Evolutionary conservation across 352 stramenopile genomes (phyloP).

Genomic region (Peronosclerospora sorghi): DNA sequence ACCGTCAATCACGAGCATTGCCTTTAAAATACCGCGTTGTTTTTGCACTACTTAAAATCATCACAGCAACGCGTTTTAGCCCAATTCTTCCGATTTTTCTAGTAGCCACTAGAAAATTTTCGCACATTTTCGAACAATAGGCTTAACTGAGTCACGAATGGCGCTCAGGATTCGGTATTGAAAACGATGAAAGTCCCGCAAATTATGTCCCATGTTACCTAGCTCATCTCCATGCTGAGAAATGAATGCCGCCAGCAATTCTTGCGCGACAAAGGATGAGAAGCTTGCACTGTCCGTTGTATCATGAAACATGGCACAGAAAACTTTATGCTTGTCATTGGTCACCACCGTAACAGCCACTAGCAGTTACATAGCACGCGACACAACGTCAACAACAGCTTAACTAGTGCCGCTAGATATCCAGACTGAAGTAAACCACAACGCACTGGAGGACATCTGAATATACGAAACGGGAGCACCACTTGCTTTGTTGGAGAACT

Average conservation of each 20-base stretch:
- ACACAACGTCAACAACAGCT: constrained; percentile 7
- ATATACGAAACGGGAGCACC: constrained; percentile 87
- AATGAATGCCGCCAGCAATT: constrained; percentile 81
- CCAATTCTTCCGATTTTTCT: background rate
- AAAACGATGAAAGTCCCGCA: constrained; percentile 87
- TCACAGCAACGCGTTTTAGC: background rate
- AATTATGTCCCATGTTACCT: constrained; percentile 76
- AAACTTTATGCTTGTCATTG: constrained; percentile 84
- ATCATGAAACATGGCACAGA: constrained; percentile 88
- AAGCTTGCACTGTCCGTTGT: constrained; percentile 65
- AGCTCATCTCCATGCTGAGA: constrained; percentile 66
- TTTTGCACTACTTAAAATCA: constrained; percentile 67
- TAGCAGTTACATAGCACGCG: constrained; percentile 9
- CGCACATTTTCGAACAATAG: constrained; percentile 76
- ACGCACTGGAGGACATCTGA: constrained; percentile 67
- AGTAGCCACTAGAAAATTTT: background rate
- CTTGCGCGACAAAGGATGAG: constrained; percentile 78
- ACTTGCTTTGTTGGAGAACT: constrained; percentile 86
- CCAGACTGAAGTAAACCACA: no score
- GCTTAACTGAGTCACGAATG: constrained; percentile 75
- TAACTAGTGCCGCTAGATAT: no score
- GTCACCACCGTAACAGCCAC: constrained; percentile 85
- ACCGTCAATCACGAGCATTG: constrained; percentile 82
- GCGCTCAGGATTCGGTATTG: constrained; percentile 76
- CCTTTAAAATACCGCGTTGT: constrained; percentile 80